Percentiles rank a stretch among this genome's conserved stretches.
These are phyloP conservation scores for Tephrocybe sp. DNA, from an alignment of 768 basidiomycete species.

Conservation along the genomic window DNA sequence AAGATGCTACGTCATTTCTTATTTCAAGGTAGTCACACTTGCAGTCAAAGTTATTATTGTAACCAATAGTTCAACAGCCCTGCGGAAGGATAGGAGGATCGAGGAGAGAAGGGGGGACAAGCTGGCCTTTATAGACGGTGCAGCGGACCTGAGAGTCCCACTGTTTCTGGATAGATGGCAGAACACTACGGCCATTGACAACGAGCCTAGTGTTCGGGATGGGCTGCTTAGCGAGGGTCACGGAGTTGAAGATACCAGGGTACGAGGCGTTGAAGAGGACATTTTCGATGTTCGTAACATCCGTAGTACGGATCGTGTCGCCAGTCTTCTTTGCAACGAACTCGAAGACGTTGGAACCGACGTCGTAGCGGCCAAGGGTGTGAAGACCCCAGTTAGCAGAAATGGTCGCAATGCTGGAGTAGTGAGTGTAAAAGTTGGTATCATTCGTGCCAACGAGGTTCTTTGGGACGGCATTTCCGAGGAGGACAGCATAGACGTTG, in stretches of 20 bases:
- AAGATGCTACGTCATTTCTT: too few relatives aligned
- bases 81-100: conserved; percentile 6
- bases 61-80: too few relatives aligned
- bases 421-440: conserved; percentile 57
- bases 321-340: conserved; percentile 45
- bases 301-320: conserved; percentile 30
- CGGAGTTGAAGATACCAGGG: conserved; percentile 23
- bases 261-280: conserved; percentile 23
- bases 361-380: conserved; percentile 47
- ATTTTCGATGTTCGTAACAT: background rate
- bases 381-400: conserved; percentile 60
- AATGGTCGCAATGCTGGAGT: conserved; percentile 52
- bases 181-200: conserved; percentile 23
- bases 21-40: too few relatives aligned
- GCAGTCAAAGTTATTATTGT: too few relatives aligned
- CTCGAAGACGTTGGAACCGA: conserved; percentile 45
- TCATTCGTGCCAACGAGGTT: conserved; percentile 43
- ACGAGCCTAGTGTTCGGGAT: conserved; percentile 23
- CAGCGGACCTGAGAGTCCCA: conserved; percentile 21
- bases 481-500: conserved; percentile 39
- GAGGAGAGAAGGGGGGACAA: conserved; percentile 11
- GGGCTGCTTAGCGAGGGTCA: conserved; percentile 10
- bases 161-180: conserved; percentile 17
- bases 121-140: conserved; percentile 16
- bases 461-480: conserved; percentile 41